These are phyloP conservation scores for Wallacemonas sp. DNA, from an alignment of 208 protist species.

Conservation along the genomic window DNA sequence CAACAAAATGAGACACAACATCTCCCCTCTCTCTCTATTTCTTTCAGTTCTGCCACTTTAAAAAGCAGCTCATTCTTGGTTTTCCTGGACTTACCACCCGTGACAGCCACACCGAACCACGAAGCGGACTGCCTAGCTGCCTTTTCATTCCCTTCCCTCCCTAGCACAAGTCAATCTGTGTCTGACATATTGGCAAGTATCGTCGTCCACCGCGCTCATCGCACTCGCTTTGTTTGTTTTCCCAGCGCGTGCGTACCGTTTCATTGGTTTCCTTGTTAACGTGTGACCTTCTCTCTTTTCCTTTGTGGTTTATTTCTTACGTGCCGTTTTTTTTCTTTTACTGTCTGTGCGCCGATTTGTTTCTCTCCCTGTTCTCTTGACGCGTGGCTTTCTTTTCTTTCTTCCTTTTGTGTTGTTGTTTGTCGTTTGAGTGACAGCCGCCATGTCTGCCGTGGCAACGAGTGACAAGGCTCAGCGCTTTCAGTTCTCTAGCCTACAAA, in stretches of 20 bases:
- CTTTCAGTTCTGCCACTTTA: too few species aligned
- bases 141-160: too few species aligned
- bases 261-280: background rate
- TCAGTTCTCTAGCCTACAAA: constrained; percentile 40
- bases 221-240: too few species aligned
- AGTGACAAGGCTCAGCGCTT: background rate
- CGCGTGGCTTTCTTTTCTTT: background rate
- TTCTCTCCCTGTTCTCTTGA: background rate
- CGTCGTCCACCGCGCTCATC: too few species aligned
- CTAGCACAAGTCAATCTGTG: too few species aligned
- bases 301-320: background rate
- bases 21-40: background rate
- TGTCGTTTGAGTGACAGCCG: background rate
- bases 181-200: too few species aligned
- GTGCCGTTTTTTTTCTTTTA: background rate
- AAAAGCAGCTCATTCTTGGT: background rate
- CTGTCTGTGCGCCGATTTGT: background rate
- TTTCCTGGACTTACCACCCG: too few species aligned
- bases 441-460: background rate
- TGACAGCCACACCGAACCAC: too few species aligned
- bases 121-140: too few species aligned
- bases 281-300: background rate
- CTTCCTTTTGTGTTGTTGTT: background rate
- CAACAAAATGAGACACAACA: too few species aligned
- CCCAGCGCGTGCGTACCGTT: too few species aligned